Percentiles rank a stretch among this genome's conserved stretches.
Evolutionary conservation across 768 basidiomycete genomes (phyloP).

Genomic region (Lactarius pseudohatsudake): DNA sequence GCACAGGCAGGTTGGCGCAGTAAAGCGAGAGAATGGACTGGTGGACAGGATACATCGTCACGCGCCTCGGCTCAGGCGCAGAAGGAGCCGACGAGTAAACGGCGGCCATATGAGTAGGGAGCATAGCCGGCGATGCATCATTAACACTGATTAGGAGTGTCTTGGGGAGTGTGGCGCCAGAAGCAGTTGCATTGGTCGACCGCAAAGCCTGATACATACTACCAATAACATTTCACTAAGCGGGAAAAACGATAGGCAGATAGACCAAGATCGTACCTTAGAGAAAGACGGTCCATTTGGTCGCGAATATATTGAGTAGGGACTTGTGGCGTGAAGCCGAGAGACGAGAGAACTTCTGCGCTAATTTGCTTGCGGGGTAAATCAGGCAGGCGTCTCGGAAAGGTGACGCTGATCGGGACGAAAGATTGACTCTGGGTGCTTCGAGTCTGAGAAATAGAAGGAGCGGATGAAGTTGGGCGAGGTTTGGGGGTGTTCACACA

Average conservation of each 20-base stretch:
- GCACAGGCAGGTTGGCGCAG: slow-evolving; percentile 61
- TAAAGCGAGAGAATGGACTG: slow-evolving; percentile 66
- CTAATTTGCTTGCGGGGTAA: slow-evolving; percentile 15
- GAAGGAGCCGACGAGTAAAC: slow-evolving; percentile 27
- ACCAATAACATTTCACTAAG: neutral
- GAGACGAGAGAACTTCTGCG: slow-evolving; percentile 19
- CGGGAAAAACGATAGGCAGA: neutral
- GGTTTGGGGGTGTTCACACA: neutral
- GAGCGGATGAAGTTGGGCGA: neutral
- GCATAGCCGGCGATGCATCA: neutral
- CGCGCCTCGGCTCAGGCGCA: slow-evolving; percentile 12
- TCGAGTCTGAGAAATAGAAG: neutral
- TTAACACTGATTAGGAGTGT: slow-evolving; percentile 18
- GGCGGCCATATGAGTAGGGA: slow-evolving; percentile 28
- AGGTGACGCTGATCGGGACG: slow-evolving; percentile 7
- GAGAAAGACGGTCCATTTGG: slow-evolving; percentile 11
- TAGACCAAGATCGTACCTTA: slow-evolving; percentile 2
- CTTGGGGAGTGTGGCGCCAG: slow-evolving; percentile 23
- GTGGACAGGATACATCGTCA: slow-evolving; percentile 60
- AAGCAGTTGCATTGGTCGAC: slow-evolving; percentile 17
- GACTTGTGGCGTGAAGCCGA: slow-evolving; percentile 11
- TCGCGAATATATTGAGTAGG: slow-evolving; percentile 23
- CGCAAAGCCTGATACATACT: slow-evolving; percentile 29
- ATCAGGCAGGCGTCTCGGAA: slow-evolving; percentile 15
- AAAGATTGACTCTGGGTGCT: neutral